These are phyloP conservation scores for Penicillium sp. DNA, from an alignment of 2,329 filamentous ascomycete genomes.

Conservation along the genomic window DNA sequence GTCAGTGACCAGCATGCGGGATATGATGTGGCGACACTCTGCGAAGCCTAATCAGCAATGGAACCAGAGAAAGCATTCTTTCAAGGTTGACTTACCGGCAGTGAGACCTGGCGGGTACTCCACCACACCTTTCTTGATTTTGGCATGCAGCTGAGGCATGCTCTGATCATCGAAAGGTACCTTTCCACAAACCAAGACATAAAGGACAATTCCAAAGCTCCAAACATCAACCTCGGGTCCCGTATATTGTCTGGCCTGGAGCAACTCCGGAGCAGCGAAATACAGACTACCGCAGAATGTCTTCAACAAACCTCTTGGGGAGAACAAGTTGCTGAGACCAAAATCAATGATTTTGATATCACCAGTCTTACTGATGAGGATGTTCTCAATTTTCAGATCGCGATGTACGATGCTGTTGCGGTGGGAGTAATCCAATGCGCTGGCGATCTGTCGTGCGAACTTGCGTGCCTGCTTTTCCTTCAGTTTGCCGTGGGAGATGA, in stretches of 20 bases:
- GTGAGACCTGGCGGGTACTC: slow-evolving; percentile 95
- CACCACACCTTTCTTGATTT: slow-evolving; percentile 95
- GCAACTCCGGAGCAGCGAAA: slow-evolving; percentile 90
- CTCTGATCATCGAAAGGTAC: slow-evolving; percentile 99
- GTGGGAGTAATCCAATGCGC: slow-evolving; percentile 94
- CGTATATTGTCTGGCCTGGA: slow-evolving; percentile 91
- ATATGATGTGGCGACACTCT: slow-evolving; percentile 94
- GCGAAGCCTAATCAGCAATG: slow-evolving; percentile 35
- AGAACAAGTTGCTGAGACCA: slow-evolving; percentile 92
- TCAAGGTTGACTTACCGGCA: slow-evolving; percentile 61
- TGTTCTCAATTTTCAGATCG: slow-evolving; percentile 98
- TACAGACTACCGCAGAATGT: slow-evolving; percentile 98
- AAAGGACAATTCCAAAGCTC: slow-evolving; percentile 98
- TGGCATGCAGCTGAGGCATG: slow-evolving; percentile 96
- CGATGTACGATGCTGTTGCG: slow-evolving; percentile 97
- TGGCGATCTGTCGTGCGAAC: slow-evolving; percentile 95
- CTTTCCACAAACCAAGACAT: slow-evolving; percentile 94
- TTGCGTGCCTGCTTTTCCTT: slow-evolving; percentile 99
- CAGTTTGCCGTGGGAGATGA: slow-evolving; percentile 94
- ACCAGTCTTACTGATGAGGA: slow-evolving; percentile 96
- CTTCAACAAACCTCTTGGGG: slow-evolving; percentile 79
- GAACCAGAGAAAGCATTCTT: neutral
- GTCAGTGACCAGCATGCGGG: slow-evolving; percentile 93
- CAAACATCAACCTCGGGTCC: slow-evolving; percentile 96
- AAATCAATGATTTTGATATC: slow-evolving; percentile 99